Evolutionary conservation across 2,329 filamentous ascomycete species (phyloP).

Genomic region (Penicillium thymicola): DNA sequence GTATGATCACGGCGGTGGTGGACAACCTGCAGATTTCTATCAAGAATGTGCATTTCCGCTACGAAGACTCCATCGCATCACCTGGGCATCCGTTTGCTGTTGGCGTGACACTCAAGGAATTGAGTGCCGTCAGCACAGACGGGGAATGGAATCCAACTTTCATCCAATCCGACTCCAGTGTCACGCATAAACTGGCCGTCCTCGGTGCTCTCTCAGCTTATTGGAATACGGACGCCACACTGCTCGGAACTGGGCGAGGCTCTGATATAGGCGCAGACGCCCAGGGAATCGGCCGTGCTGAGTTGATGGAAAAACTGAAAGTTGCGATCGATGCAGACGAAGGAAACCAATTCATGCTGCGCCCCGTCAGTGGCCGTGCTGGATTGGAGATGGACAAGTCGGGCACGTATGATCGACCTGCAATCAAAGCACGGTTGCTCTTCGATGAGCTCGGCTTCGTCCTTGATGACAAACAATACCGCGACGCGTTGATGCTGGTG

Average conservation of each 20-base stretch:
- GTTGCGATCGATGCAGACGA: constrained; percentile 74
- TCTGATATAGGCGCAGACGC: constrained; percentile 56
- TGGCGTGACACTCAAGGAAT: constrained; percentile 87
- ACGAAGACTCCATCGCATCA: constrained; percentile 94
- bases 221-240: constrained; percentile 91
- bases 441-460: constrained; percentile 98
- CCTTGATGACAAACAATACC: constrained; percentile 96
- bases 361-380: constrained; percentile 90
- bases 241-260: constrained; percentile 79
- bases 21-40: constrained; percentile 97
- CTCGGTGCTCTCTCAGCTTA: constrained; percentile 89
- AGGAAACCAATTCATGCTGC: constrained; percentile 89
- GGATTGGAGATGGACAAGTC: constrained; percentile 95
- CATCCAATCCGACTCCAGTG: constrained; percentile 77
- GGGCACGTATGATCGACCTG: constrained; percentile 71
- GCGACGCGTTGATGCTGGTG: constrained; percentile 95
- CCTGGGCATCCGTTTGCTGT: constrained; percentile 93
- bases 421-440: constrained; percentile 83
- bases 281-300: constrained; percentile 64
- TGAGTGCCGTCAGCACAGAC: constrained; percentile 95
- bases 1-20: constrained; percentile 90
- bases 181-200: constrained; percentile 90
- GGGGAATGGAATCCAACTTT: constrained; percentile 94
- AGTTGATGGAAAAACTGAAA: constrained; percentile 74
- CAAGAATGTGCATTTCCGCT: constrained; percentile 97